A percentile compares a stretch with the other conserved stretches of the same genome.
phyloP scores from a whole-genome alignment of 495 filamentous ascomycete genomes.

The Niebla homalea region DNA sequence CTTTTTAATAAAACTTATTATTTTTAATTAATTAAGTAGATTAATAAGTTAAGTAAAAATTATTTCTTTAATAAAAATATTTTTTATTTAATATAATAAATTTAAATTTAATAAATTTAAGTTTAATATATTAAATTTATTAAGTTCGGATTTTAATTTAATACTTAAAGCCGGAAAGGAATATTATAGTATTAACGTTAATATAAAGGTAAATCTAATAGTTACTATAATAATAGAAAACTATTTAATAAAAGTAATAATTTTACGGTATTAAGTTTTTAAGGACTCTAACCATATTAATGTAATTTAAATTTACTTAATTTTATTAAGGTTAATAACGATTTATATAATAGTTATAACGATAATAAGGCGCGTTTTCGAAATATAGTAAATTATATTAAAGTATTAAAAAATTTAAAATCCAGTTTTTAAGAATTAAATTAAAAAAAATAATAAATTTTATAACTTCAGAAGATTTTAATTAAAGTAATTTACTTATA shows the following conservation, averaged over 20 bases:
- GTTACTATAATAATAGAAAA: too few relatives aligned
- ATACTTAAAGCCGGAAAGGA: not conserved
- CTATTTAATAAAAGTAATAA: too few relatives aligned
- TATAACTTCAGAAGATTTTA: not conserved
- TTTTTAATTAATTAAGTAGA: not conserved
- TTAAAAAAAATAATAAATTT: not conserved
- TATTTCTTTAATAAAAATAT: too few relatives aligned
- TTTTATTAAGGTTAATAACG: too few relatives aligned
- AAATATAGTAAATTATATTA: not conserved
- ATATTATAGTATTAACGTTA: too few relatives aligned
- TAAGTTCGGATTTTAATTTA: not conserved
- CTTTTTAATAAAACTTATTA: not conserved
- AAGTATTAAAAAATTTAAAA: not conserved
- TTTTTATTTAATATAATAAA: not conserved
- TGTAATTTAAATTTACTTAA: too few relatives aligned
- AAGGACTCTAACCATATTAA: too few relatives aligned
- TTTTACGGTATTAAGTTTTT: too few relatives aligned
- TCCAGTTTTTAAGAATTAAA: not conserved
- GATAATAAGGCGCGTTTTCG: too few relatives aligned
- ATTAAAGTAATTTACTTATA: not conserved
- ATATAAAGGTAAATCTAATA: too few relatives aligned
- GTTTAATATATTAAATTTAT: not conserved
- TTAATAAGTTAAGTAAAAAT: too few relatives aligned
- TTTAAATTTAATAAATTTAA: not conserved
- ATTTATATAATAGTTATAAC: too few relatives aligned